A percentile compares a stretch with the other conserved stretches of the same genome.
These are phyloP conservation scores for Neoboletus subvelutipes DNA, from an alignment of 768 basidiomycete genomes.

Conservation along the genomic window DNA sequence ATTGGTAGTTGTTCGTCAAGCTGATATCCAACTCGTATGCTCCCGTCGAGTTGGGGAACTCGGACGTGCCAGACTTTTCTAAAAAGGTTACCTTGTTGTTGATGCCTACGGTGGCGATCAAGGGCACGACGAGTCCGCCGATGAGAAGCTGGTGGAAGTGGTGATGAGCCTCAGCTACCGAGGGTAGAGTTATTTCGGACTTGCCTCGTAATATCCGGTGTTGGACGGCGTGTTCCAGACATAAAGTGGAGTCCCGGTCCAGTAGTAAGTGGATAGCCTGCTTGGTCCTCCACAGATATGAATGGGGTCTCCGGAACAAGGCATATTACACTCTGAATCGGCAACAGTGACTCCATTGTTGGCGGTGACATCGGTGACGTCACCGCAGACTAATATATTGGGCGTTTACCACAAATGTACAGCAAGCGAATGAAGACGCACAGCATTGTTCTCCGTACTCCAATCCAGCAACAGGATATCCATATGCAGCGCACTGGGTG, in stretches of 20 bases:
- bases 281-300: constrained; percentile 65
- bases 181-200: constrained; percentile 14
- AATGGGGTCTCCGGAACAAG: constrained; percentile 69
- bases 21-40: constrained; percentile 76
- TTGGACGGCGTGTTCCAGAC: constrained; percentile 65
- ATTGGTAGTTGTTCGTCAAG: constrained; percentile 41
- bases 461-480: constrained; percentile 68
- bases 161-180: neutral
- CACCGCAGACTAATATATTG: constrained; percentile 60
- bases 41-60: constrained; percentile 67
- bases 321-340: constrained; percentile 41
- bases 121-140: constrained; percentile 64
- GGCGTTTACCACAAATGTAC: neutral
- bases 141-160: constrained; percentile 40
- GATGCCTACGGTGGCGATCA: constrained; percentile 73
- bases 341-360: constrained; percentile 34
- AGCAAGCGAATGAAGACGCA: constrained; percentile 35
- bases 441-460: constrained; percentile 77
- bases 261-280: constrained; percentile 54
- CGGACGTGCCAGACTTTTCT: constrained; percentile 69
- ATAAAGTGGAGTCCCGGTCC: constrained; percentile 48
- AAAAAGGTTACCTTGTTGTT: constrained; percentile 83
- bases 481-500: constrained; percentile 65
- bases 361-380: constrained; percentile 49
- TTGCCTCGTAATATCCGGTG: constrained; percentile 69